phyloP scores from a whole-genome alignment of 1,139 yeast species.

The Petasospora fabianii region DNA sequence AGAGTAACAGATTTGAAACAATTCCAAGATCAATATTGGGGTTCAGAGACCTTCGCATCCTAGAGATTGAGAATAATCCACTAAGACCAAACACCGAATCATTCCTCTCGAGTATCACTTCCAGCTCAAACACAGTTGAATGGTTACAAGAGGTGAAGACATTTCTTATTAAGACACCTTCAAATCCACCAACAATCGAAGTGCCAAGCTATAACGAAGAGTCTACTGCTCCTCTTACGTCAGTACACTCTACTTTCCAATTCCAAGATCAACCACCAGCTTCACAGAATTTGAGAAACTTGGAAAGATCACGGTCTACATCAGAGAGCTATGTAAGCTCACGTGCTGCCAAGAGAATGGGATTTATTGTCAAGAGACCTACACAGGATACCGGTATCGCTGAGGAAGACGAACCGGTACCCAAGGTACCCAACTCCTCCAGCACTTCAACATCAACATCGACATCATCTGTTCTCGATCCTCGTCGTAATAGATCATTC shows the following conservation, averaged over 20 bases:
- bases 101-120: slow-evolving; percentile 31
- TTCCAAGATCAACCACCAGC: slow-evolving; percentile 6
- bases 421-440: slow-evolving; percentile 4
- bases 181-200: slow-evolving; percentile 5
- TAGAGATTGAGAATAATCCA: slow-evolving; percentile 74
- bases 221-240: slow-evolving; percentile 2
- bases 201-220: slow-evolving; percentile 5
- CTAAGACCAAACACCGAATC: slow-evolving; percentile 47
- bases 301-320: slow-evolving; percentile 50
- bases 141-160: slow-evolving; percentile 53
- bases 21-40: slow-evolving; percentile 56
- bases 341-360: slow-evolving; percentile 69
- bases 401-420: slow-evolving; percentile 24
- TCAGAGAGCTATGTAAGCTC: slow-evolving; percentile 51
- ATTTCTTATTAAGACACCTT: slow-evolving; percentile 33
- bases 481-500: slow-evolving; percentile 20
- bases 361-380: slow-evolving; percentile 49
- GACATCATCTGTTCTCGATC: too few relatives aligned
- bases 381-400: slow-evolving; percentile 22
- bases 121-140: slow-evolving; percentile 42
- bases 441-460: too few relatives aligned
- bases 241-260: slow-evolving; percentile 6
- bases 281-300: slow-evolving; percentile 2
- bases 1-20: slow-evolving; percentile 55
- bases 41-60: slow-evolving; percentile 49